These are phyloP conservation scores for Coemansia sp. DNA, from an alignment of 192 early-diverging fungal species.

Conservation along the genomic window DNA sequence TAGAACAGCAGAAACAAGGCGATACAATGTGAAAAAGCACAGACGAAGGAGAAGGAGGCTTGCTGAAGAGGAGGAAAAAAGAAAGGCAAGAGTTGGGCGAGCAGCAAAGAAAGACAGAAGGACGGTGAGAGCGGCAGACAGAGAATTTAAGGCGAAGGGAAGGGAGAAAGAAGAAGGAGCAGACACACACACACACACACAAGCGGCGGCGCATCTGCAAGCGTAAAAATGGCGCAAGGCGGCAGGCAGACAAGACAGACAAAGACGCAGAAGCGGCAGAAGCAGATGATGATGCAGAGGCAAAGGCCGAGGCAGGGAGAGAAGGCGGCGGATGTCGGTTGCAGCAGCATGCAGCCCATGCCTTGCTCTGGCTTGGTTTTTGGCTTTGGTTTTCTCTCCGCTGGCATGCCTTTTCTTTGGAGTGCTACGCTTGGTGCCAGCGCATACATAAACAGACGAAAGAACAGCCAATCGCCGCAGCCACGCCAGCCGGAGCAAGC, in stretches of 20 bases:
- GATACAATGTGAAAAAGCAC: constrained; percentile 2
- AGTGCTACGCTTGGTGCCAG: neutral
- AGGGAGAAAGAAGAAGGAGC: neutral
- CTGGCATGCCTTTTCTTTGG: neutral
- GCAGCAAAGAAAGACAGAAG: neutral
- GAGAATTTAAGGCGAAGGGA: neutral
- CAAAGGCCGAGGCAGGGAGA: no score
- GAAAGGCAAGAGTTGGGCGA: neutral
- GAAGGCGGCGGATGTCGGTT: neutral
- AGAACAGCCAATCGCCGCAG: neutral
- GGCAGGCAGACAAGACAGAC: neutral
- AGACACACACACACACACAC: neutral
- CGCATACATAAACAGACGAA: neutral
- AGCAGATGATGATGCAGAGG: neutral
- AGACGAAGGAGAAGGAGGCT: neutral
- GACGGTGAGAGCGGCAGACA: neutral
- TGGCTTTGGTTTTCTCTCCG: neutral
- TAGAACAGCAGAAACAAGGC: neutral
- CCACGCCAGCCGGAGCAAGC: no score
- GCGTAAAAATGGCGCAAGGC: constrained; percentile 9
- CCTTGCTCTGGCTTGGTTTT: neutral
- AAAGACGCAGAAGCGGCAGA: neutral
- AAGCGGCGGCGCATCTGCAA: neutral
- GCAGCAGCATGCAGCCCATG: neutral
- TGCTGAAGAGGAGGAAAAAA: neutral